Evolutionary conservation across 1,284 basidiomycete species (phyloP).

Genomic region (Anthracocystis panici-leucophaei): DNA sequence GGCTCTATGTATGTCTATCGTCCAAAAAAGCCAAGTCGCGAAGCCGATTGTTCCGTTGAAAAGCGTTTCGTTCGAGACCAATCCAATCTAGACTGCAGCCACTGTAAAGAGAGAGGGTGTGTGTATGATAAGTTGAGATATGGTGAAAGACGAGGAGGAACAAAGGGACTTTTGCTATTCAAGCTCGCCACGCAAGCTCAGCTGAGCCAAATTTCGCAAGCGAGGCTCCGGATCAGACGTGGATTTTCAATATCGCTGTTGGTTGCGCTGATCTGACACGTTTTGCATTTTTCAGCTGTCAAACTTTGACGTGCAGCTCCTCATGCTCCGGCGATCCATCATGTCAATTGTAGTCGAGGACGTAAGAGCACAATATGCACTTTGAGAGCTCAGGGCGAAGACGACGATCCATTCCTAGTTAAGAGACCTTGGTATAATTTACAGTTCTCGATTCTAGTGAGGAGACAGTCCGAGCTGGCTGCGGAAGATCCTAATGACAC

Average conservation of each 20-base stretch:
- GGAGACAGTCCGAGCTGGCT: background rate
- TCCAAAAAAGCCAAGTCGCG: background rate
- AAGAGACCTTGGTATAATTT: conserved; percentile 1
- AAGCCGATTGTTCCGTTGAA: background rate
- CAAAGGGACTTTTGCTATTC: conserved; percentile 11
- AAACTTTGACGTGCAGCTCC: background rate
- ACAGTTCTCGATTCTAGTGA: too few species aligned
- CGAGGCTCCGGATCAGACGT: too few species aligned
- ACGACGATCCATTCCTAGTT: background rate
- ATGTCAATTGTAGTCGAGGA: too few species aligned
- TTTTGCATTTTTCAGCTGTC: background rate
- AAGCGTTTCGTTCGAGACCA: background rate
- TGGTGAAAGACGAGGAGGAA: conserved; percentile 1
- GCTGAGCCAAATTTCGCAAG: conserved; percentile 2
- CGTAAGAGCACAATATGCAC: too few species aligned
- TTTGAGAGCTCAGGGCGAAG: background rate
- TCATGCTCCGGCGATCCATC: too few species aligned
- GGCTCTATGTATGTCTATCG: conserved; percentile 2
- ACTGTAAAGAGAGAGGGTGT: background rate
- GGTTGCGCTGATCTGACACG: background rate
- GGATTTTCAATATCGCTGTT: background rate
- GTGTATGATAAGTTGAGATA: background rate
- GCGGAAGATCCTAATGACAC: background rate
- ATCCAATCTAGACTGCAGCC: too few species aligned
- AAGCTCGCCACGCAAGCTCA: conserved; percentile 9